These are phyloP conservation scores for Linnemannia exigua DNA, from an alignment of 192 early-diverging fungal species.

Conservation along the genomic window DNA sequence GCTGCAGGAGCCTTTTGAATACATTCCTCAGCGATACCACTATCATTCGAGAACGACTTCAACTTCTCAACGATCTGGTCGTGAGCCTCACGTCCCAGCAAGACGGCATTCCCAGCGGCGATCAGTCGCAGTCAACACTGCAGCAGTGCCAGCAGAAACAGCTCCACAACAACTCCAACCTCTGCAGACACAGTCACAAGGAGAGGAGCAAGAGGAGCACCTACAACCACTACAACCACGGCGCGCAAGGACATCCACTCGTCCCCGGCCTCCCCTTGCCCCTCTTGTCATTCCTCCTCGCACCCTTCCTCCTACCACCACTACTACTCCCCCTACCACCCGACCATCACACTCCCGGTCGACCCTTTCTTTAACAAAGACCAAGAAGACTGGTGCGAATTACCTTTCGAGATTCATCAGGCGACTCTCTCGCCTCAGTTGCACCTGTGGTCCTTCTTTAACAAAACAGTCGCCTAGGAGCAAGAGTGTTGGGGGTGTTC, in stretches of 20 bases:
- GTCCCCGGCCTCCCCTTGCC: not conserved
- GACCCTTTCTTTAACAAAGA: not conserved
- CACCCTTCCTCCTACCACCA: not conserved
- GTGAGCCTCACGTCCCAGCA: too few species aligned
- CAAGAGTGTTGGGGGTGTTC: not conserved
- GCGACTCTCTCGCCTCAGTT: constrained; percentile 20
- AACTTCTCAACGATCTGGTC: not conserved
- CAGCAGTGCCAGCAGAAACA: not conserved
- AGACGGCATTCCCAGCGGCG: not conserved
- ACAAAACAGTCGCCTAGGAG: not conserved
- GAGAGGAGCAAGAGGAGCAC: not conserved
- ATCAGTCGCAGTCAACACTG: not conserved
- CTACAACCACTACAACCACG: not conserved
- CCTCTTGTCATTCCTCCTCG: not conserved
- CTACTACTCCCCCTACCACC: not conserved
- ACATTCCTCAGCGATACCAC: not conserved
- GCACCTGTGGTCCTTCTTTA: not conserved
- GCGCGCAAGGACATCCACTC: not conserved
- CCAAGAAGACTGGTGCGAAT: not conserved
- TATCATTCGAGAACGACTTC: not conserved
- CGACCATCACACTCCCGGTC: not conserved
- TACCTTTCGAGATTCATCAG: constrained; percentile 16
- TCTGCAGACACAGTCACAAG: not conserved
- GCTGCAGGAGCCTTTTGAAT: not conserved
- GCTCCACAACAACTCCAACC: not conserved